These are phyloP conservation scores for Sphaceloma murrayae DNA, from an alignment of 2,329 filamentous ascomycete genomes.

Conservation along the genomic window DNA sequence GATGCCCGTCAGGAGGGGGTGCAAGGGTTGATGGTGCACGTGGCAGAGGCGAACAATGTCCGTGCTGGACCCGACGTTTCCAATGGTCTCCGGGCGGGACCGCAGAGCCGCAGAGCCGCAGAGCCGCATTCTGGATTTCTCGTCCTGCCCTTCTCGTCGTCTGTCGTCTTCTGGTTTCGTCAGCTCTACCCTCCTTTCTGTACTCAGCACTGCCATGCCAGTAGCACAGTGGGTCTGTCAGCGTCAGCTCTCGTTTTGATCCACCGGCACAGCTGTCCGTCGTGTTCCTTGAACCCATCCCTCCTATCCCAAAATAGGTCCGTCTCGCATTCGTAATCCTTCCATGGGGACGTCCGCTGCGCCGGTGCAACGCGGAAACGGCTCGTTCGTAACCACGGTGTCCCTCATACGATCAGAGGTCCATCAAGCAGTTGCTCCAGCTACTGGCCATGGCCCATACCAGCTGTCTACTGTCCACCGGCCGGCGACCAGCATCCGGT, in stretches of 20 bases:
- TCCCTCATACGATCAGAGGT: conserved; percentile 2
- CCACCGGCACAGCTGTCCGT: too few species aligned
- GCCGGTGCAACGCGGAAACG: background rate
- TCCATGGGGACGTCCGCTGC: conserved; percentile 4
- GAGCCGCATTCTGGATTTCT: too few species aligned
- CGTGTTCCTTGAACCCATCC: too few species aligned
- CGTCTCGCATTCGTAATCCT: background rate
- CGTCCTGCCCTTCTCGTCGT: background rate
- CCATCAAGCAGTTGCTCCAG: conserved; percentile 7
- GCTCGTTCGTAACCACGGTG: conserved; percentile 6
- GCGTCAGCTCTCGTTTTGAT: too few species aligned
- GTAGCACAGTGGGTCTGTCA: too few species aligned
- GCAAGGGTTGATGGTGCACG: too few species aligned
- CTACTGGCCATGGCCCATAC: background rate
- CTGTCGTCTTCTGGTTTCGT: conserved; percentile 1
- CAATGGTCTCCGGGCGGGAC: background rate
- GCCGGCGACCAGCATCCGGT: conserved; percentile 3
- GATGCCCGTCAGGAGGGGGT: too few species aligned
- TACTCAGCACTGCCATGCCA: too few species aligned
- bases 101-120: conserved; percentile 1
- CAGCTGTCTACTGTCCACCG: background rate
- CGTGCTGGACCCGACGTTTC: too few species aligned
- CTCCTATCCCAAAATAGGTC: conserved; percentile 5
- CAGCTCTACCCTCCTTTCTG: too few species aligned
- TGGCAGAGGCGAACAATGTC: too few species aligned